Evolutionary conservation across 2,329 filamentous ascomycete species (phyloP), one percentile per base, ranked within the genome.

Genomic region (Fusarium tricinctum): DNA sequence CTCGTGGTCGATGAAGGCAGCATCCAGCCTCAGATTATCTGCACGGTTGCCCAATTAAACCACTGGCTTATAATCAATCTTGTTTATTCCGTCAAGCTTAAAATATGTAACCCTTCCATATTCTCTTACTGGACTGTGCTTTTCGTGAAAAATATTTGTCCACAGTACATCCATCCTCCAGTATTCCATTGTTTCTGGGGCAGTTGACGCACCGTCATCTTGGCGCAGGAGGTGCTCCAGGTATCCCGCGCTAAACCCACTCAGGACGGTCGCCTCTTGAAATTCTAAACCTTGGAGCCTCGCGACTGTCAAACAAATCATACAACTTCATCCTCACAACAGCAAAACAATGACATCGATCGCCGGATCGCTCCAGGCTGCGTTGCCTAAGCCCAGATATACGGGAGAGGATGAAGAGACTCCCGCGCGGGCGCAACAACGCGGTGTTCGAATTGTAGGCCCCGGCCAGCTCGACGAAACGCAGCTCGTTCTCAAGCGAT

Each of bases 341-440:
- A 44, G 60, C 54, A 66, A 53, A 57, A 70, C 68, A 50, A 92
- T 92, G 89, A 82, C 89, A 61, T 90, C 89, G 62, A 85, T 92
- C 75, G 86, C 86, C 70, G 85, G 88, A 61, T 92, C 93, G 59
- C 86, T 98, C 43, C 89, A 93, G 68, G 89, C 89, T 76, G 90
- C 92, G 58, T 85, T 98, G 43, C 95, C 95, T 5, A 94, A 94
- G 78, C 94, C 95, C 17, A 95, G 92, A 81, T 97, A 97, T 77
- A 93, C 91, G 6, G 94, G 92, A 72, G 93, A 97, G 77, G 90
- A 97, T 77, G 94, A 97, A 78, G 92, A 97, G 75, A 81, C 91
- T 33, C 90, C 91, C 23, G 81, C 84, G 30, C 88, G 91, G 76
- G 85, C 91, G 46, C 89, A 92, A 76, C 89, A 92, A 73, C 89